phyloP scores from a whole-genome alignment of 2,329 filamentous ascomycete species.

The Acrocalymma vagum region DNA sequence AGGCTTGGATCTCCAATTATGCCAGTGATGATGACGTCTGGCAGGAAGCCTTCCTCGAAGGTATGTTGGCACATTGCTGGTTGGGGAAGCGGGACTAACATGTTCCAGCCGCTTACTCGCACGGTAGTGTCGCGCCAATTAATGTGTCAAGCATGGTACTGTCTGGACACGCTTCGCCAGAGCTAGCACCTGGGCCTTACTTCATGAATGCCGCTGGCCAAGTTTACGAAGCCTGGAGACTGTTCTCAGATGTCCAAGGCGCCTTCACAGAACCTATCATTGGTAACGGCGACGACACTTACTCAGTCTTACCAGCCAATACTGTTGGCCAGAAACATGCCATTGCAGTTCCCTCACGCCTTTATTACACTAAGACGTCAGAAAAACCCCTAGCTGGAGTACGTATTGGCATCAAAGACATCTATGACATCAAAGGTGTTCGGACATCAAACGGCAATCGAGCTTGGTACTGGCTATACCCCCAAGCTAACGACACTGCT shows the following conservation, averaged over 20 bases:
- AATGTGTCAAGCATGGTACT: conserved; percentile 1
- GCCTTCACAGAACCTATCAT: conserved; percentile 57
- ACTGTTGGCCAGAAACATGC: conserved; percentile 54
- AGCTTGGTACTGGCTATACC: conserved; percentile 63
- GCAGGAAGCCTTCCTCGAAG: conserved; percentile 41
- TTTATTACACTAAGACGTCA: conserved; percentile 63
- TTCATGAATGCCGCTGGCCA: conserved; percentile 54
- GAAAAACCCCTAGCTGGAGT: conserved; percentile 67
- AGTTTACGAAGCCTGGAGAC: conserved; percentile 54
- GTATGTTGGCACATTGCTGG: conserved; percentile 10
- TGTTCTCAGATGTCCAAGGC: conserved; percentile 57
- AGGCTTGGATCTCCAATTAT: conserved; percentile 35
- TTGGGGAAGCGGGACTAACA: neutral
- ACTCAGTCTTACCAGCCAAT: conserved; percentile 52
- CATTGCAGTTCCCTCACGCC: conserved; percentile 65
- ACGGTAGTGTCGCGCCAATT: conserved; percentile 2
- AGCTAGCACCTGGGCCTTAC: conserved; percentile 55
- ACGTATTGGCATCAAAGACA: conserved; percentile 68
- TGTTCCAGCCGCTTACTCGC: conserved; percentile 14
- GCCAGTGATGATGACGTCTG: conserved; percentile 46
- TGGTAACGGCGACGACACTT: conserved; percentile 41
- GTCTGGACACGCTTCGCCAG: conserved; percentile 3
- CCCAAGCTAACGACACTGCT: conserved; percentile 53
- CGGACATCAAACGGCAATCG: conserved; percentile 64
- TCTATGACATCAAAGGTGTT: conserved; percentile 64